Percentiles rank a stretch among this genome's conserved stretches.
phyloP scores from a whole-genome alignment of 345 rosid species.

The Excoecaria agallocha region DNA sequence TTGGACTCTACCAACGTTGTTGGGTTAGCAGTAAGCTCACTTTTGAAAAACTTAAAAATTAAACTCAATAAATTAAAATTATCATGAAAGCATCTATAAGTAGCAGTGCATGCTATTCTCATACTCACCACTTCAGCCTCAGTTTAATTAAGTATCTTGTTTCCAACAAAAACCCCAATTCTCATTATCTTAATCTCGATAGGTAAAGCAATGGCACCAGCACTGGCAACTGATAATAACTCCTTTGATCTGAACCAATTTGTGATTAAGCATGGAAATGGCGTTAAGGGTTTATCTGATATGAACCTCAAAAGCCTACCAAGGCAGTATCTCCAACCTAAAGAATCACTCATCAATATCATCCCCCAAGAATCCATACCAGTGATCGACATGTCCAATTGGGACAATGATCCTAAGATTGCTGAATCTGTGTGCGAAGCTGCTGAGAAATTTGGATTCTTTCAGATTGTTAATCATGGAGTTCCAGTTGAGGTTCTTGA shows the following conservation, averaged over 20 bases:
- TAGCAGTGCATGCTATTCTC: neutral
- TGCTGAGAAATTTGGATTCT: slow-evolving; percentile 24
- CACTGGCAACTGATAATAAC: neutral
- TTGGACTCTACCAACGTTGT: too few species aligned
- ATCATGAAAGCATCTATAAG: neutral
- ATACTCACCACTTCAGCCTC: neutral
- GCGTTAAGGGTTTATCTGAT: slow-evolving; percentile 27
- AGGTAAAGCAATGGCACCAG: slow-evolving; percentile 15
- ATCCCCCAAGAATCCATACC: slow-evolving; percentile 18
- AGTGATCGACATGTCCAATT: slow-evolving; percentile 18
- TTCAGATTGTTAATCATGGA: slow-evolving; percentile 21
- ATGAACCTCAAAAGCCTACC: slow-evolving; percentile 23
- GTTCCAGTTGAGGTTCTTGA: slow-evolving; percentile 21
- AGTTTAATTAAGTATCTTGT: neutral
- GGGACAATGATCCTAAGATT: slow-evolving; percentile 10
- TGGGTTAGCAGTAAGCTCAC: too few species aligned
- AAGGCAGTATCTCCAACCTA: slow-evolving; percentile 17
- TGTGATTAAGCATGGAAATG: slow-evolving; percentile 21
- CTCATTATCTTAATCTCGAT: neutral
- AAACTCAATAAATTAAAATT: neutral
- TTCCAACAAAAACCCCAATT: neutral
- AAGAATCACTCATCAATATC: slow-evolving; percentile 5
- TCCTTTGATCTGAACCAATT: slow-evolving; percentile 17
- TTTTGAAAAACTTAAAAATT: too few species aligned
- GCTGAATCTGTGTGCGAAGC: slow-evolving; percentile 21